Conservation (phyloP, 2,329 filamentous ascomycete genomes). For the Dryadomyces quercivorus region DNA sequence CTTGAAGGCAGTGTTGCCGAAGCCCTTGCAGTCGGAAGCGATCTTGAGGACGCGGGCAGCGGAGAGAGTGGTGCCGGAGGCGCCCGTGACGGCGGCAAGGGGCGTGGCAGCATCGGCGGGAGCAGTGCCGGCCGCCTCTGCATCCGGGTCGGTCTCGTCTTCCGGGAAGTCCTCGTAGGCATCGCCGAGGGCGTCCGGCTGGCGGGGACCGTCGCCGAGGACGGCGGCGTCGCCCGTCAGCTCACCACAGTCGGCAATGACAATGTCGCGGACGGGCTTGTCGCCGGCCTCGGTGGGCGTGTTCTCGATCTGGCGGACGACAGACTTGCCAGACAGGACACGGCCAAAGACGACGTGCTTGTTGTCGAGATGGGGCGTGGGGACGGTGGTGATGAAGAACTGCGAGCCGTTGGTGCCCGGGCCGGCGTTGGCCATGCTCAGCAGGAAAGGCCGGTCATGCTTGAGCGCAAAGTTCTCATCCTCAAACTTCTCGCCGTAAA, state of each 20-base stretch:
- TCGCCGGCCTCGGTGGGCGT: constrained; percentile 60
- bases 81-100: not conserved
- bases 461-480: constrained; percentile 92
- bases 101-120: not conserved
- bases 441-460: constrained; percentile 84
- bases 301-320: constrained; percentile 85
- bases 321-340: constrained; percentile 82
- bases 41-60: constrained; percentile 64
- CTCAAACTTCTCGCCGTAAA: constrained; percentile 94
- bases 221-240: constrained; percentile 60
- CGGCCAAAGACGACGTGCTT: constrained; percentile 96
- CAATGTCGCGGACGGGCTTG: constrained; percentile 62
- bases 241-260: constrained; percentile 77
- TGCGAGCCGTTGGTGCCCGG: constrained; percentile 92
- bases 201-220: constrained; percentile 48
- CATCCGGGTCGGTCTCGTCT: constrained; percentile 43
- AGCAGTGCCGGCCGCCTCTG: constrained; percentile 40
- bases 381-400: constrained; percentile 94
- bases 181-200: constrained; percentile 73
- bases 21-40: constrained; percentile 75
- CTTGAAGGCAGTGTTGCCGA: constrained; percentile 90
- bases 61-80: constrained; percentile 37
- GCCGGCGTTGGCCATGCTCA: constrained; percentile 97
- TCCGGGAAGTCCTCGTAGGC: constrained; percentile 93
- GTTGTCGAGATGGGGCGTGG: constrained; percentile 86